These are phyloP conservation scores for Pezicula carpinea DNA, from an alignment of 2,329 filamentous ascomycete species.

Conservation along the genomic window DNA sequence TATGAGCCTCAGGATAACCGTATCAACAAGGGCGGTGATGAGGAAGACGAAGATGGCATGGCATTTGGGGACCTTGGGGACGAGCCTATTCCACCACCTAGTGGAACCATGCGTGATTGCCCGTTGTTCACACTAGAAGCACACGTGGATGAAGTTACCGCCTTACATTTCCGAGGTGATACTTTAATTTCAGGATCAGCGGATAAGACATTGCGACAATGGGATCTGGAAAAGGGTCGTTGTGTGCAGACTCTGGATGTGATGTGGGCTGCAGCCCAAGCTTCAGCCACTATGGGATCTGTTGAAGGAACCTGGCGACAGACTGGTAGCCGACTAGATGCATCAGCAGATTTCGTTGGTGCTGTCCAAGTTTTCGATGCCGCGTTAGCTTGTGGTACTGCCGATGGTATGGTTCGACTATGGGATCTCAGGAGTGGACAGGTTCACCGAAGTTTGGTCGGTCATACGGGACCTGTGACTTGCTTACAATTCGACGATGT, in stretches of 20 bases:
- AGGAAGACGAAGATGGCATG: conserved; percentile 62
- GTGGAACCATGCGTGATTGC: conserved; percentile 83
- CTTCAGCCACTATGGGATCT: conserved; percentile 62
- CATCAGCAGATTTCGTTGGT: conserved; percentile 85
- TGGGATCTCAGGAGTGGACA: conserved; percentile 97
- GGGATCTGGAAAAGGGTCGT: conserved; percentile 95
- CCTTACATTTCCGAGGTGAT: conserved; percentile 83
- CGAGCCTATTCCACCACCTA: conserved; percentile 62
- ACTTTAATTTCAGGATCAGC: conserved; percentile 92
- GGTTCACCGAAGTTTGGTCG: conserved; percentile 92
- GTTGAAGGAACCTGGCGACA: conserved; percentile 66
- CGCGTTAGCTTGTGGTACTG: conserved; percentile 90
- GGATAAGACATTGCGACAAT: conserved; percentile 95
- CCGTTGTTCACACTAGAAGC: conserved; percentile 82
- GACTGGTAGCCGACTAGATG: conserved; percentile 58
- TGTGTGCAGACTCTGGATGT: conserved; percentile 97
- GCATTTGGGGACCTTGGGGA: conserved; percentile 70
- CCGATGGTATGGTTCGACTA: conserved; percentile 92
- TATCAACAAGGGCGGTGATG: conserved; percentile 52
- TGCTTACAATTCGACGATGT: conserved; percentile 95
- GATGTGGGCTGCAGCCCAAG: conserved; percentile 94
- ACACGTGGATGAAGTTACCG: conserved; percentile 91
- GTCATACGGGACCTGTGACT: conserved; percentile 91
- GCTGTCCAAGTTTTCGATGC: conserved; percentile 94
- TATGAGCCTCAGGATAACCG: conserved; percentile 60